These are phyloP conservation scores for Colletotrichum shisoi DNA, from an alignment of 2,329 filamentous ascomycete species.

Conservation along the genomic window DNA sequence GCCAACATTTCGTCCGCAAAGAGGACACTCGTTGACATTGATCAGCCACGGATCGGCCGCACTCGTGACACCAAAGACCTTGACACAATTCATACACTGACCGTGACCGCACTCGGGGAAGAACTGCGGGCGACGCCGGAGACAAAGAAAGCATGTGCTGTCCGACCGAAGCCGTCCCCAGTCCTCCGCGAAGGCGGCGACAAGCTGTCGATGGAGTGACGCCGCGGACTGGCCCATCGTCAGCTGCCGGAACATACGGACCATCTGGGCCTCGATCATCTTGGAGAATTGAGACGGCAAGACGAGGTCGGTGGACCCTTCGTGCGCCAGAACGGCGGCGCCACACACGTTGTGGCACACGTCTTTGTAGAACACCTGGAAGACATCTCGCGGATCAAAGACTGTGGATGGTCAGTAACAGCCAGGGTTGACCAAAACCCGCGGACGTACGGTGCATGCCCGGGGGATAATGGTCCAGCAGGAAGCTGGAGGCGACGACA, in stretches of 20 bases:
- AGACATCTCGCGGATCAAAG: conserved; percentile 21
- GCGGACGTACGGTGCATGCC: conserved; percentile 9
- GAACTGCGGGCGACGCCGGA: background rate
- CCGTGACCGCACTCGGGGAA: background rate
- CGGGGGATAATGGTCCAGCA: conserved; percentile 16
- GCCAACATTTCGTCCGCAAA: conserved; percentile 1
- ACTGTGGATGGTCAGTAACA: background rate
- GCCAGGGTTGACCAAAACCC: background rate
- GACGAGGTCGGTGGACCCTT: conserved; percentile 8
- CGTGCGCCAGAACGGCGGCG: background rate
- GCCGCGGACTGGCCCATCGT: background rate
- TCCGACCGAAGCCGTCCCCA: background rate
- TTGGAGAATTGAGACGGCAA: conserved; percentile 11
- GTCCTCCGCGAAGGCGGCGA: background rate
- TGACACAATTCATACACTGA: conserved; percentile 10
- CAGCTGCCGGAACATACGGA: background rate
- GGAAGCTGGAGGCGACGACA: conserved; percentile 23
- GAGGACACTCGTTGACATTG: background rate
- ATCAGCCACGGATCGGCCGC: conserved; percentile 6
- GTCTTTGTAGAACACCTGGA: conserved; percentile 21
- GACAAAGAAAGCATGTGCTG: background rate
- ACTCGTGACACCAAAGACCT: conserved; percentile 1
- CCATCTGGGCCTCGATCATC: conserved; percentile 12
- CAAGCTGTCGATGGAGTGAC: conserved; percentile 1
- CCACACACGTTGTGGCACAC: conserved; percentile 5